Base-by-base conservation (phyloP, 805 yeast species). In the Priceomyces melissophilus region DNA sequence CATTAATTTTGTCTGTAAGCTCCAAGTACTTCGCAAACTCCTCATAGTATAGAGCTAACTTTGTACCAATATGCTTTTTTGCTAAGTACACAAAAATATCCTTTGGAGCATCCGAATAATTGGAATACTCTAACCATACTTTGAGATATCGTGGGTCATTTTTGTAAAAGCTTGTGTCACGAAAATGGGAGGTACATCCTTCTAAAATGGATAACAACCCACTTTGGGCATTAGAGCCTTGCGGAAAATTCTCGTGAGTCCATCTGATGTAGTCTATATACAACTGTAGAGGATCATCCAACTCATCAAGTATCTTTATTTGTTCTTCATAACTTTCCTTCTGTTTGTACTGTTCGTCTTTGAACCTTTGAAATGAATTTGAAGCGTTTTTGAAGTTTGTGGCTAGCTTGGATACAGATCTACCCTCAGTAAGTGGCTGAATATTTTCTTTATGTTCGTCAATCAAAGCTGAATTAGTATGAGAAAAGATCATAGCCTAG, bases 211-310 rank as follows among this genome's bases (percentile, higher is more conserved):
- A 66, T 3, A 88, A 60, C 37, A 88, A 65, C 0, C 88, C 89
- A 47, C 87, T 81, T 35, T 81, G 83, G 3, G 71, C 67, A 3
- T 76, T 70, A 27, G 72, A 69, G 0, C 79, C 95, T 30, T 81
- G 79, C 0, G 90, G 87, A 52, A 62, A 81, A 47, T 65, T 75
- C 27, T 72, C 71, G 43, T 75, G 79, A 9, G 79, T 75, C 95
- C 96, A 88, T n/a, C 69, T 57, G 10, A 89, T 68, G 52, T 87
- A 89, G 13, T 82, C 82, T n/a, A 87, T 47, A 58, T 75, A 88
- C 1, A 81, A 77, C 46, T 85, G 87, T 15, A 89, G 57, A 0
- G 96, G 96, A 58, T 90, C 96, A 62, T 89, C 96, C 32, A 80
- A 58, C 11, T 81, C 87, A 3, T 79, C 83, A 6, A 79, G 46